Evolutionary conservation across 2,329 filamentous ascomycete genomes (phyloP), one percentile per base, ranked within the genome.

Genomic region (Huntiella bhutanensis): DNA sequence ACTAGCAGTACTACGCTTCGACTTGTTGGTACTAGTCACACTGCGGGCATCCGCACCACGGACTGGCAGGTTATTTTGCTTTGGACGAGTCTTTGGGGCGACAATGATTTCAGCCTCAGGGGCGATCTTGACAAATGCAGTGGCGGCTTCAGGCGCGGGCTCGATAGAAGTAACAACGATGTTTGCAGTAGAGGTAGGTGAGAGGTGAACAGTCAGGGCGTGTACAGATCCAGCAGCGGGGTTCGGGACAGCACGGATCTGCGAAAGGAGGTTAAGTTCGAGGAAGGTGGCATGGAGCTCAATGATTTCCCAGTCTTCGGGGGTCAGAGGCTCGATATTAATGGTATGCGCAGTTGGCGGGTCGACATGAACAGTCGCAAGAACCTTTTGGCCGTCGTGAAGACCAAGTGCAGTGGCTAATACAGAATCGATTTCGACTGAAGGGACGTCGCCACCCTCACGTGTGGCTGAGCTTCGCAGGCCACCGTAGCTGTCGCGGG

Each of bases 301-400:
- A 55, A 98, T 96, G 56, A 96, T 93, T 63, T 98, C 91, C 91
- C 91, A 98, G 59, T 98, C 91, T 49, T 92, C 85, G 1, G 88
- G 77, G 0, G 91, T 96, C 55, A 96, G 64, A 33, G 91, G 91
- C 60, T 98, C 92, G 55, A 98, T 96, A 58, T 95, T 86, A 61
- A 98, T 81, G 1, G 87, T 96, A 60, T 95, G 85, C 42, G 86
- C 85, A 52, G 91, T 65, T 2, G 87, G 86, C 42, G 88, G 88
- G 58, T 98, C 86, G 52, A 95, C 65, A 60, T 98, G 91, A 52
- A 98, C 70, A 33, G 64, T 70, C 41, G 66, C 67, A 53, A 67
- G 69, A 57, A 88, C 75, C 64, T 83, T 92, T 58, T 87, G 82
- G 43, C 85, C 86, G 53, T 94, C 85, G 45, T 66, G 67, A 44